phyloP scores from a whole-genome alignment of 208 protist species.

The Acanthamoeba castellanii region DNA sequence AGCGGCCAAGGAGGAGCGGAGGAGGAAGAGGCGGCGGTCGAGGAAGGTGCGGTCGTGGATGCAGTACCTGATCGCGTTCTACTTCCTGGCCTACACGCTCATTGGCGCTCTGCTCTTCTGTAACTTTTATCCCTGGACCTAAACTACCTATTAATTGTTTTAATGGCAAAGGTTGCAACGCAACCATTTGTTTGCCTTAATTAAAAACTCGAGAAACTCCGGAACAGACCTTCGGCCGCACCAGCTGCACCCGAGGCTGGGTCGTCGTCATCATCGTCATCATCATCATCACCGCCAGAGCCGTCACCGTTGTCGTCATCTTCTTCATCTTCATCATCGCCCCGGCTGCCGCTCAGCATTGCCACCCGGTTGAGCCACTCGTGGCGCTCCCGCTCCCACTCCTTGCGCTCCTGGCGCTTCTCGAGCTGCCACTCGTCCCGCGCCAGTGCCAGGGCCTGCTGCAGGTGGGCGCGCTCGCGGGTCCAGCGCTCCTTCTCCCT shows the following conservation, averaged over 20 bases:
- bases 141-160: neutral
- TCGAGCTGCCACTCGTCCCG: neutral
- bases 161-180: neutral
- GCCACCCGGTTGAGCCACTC: neutral
- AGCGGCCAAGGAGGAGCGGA: neutral
- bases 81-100: constrained; percentile 81
- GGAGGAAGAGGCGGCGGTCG: neutral
- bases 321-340: neutral
- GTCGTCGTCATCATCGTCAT: no score
- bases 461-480: neutral
- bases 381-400: neutral
- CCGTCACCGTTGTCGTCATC: neutral
- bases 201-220: no score
- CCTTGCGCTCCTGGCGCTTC: neutral
- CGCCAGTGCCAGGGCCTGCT: neutral
- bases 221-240: no score
- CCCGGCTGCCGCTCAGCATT: neutral
- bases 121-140: constrained; percentile 84
- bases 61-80: constrained; percentile 71
- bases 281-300: no score
- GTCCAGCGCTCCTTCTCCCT: neutral
- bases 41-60: neutral
- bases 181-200: no score
- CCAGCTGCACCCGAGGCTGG: no score
- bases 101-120: constrained; percentile 80